Base-by-base conservation (phyloP, 768 basidiomycete genomes). In the Trametes villosa region DNA sequence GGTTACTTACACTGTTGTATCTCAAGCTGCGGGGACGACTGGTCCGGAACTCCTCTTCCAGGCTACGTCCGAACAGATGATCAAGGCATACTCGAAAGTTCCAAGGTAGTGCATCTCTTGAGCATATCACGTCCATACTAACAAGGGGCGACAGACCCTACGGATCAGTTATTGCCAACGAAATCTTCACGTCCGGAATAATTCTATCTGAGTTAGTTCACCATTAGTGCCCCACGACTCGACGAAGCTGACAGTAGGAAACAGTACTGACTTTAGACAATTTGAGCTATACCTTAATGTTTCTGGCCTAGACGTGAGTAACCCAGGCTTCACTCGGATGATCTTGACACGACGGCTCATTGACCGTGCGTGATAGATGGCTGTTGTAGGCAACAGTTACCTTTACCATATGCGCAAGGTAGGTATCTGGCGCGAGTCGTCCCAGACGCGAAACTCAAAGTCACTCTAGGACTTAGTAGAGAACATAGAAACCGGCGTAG, bases 61-160 rank as follows among this genome's bases (percentile, higher is more conserved):
- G 78, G 96, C 95, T 0, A 98, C 95, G 0, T 94, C 92, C 6
- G 86, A 93, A 68, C 85, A 97, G 73, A 97, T 98, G 96, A 91
- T 97, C 6, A 81, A 89, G 48, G 95, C 94, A 0, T 96, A 95
- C 70, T 85, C 91, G 0, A 82, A 87, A 66, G 92, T 92, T 0
- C 93, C 94, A 3, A 81, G 89, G 91, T 86, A 60, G 45, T 24
- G 31, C 24, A 42, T 57, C 13, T 53, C 38, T 26, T 3, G 9
- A 42, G 5, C n/a, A 36, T 33, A 18, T 15, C 18, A 38, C 13
- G 34, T 58, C 15, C 0, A 44, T 22, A 9, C 31, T 61, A 2
- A 51, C 30, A 33, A 12, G 15, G 0, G 18, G 8, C 31, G 22
- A 1, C 63, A 88, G 91, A 66, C 96, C 96, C 0, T 91, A 89